Conservation (phyloP, 495 filamentous ascomycete genomes). For the Neurospora sp. region DNA sequence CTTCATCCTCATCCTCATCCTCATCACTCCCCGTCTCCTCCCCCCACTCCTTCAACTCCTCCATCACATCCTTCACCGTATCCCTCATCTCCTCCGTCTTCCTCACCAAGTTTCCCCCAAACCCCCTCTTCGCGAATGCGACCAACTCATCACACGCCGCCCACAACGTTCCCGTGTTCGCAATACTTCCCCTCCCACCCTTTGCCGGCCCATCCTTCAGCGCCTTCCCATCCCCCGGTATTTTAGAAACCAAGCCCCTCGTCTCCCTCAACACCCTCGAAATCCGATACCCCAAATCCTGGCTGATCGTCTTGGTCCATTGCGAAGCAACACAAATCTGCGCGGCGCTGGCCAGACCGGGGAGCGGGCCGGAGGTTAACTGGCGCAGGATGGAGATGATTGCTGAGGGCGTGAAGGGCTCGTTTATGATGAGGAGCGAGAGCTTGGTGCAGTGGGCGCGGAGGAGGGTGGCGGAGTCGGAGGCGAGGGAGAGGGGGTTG, state of each 20-base stretch:
- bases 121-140: constrained; percentile 49
- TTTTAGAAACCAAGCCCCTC: constrained; percentile 27
- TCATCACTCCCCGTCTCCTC: constrained; percentile 46
- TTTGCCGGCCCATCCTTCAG: constrained; percentile 33
- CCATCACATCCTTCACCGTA: constrained; percentile 66
- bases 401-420: constrained; percentile 73
- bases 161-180: constrained; percentile 52
- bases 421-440: constrained; percentile 71
- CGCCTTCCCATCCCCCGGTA: constrained; percentile 39
- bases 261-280: constrained; percentile 39
- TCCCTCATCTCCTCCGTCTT: constrained; percentile 59
- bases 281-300: constrained; percentile 41
- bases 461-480: constrained; percentile 54
- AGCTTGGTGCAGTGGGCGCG: constrained; percentile 75
- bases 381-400: constrained; percentile 55
- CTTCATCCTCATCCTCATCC: constrained; percentile 31
- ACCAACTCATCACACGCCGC: constrained; percentile 63
- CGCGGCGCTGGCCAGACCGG: constrained; percentile 57
- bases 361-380: constrained; percentile 54
- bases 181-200: constrained; percentile 35
- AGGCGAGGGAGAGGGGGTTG: constrained; percentile 40
- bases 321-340: constrained; percentile 47
- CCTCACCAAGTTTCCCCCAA: constrained; percentile 48
- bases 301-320: constrained; percentile 49
- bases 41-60: constrained; percentile 79